phyloP scores from a whole-genome alignment of 306 rosid genomes.

The Cucumis melo region DNA sequence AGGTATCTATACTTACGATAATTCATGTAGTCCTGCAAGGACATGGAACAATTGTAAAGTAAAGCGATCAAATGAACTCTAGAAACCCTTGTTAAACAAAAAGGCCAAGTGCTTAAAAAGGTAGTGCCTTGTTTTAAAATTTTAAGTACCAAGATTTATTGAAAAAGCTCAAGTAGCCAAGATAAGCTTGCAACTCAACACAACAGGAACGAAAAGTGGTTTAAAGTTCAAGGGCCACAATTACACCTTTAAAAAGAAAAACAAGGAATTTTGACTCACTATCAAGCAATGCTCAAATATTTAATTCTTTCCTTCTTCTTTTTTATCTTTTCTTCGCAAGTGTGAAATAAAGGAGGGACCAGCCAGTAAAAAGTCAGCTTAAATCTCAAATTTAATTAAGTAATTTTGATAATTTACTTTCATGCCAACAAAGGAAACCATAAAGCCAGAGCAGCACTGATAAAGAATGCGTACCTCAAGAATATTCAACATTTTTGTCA shows the following conservation, averaged over 20 bases:
- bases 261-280: neutral
- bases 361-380: neutral
- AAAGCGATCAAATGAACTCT: neutral
- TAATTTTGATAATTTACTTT: neutral
- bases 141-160: neutral
- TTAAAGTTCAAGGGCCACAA: neutral
- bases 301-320: neutral
- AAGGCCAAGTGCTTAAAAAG: neutral
- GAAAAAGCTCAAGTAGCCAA: neutral
- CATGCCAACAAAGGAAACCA: neutral
- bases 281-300: neutral
- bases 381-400: neutral
- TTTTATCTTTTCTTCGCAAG: neutral
- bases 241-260: neutral
- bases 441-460: conserved; percentile 7
- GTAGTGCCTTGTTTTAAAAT: neutral
- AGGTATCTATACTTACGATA: conserved; percentile 84
- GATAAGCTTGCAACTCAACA: neutral
- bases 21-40: conserved; percentile 90
- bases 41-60: neutral
- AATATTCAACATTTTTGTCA: conserved; percentile 98
- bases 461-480: conserved; percentile 57
- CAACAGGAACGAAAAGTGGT: neutral
- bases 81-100: neutral
- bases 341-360: neutral